These are phyloP conservation scores for Linnemannia zychae DNA, from an alignment of 192 early-diverging fungal species.

Conservation along the genomic window DNA sequence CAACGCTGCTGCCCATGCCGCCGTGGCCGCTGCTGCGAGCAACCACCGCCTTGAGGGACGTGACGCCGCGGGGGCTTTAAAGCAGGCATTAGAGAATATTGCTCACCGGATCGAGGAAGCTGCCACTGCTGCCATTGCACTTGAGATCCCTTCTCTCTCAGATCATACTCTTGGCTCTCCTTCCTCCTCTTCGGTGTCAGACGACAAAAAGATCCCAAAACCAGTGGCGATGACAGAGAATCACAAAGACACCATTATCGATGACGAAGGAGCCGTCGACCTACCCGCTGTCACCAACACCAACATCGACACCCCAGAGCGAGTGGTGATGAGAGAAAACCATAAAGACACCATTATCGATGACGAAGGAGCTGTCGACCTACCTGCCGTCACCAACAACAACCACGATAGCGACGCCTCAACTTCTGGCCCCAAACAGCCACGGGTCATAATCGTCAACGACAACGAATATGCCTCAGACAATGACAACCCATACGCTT, in stretches of 20 bases:
- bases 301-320: not conserved
- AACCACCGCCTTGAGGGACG: not conserved
- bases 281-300: not conserved
- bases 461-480: not conserved
- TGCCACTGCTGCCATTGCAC: not conserved
- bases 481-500: not conserved
- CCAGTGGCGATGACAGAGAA: not conserved
- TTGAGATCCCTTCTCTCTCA: not conserved
- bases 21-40: not conserved
- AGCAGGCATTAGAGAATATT: not conserved
- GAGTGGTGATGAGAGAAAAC: too few species aligned
- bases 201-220: not conserved
- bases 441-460: conserved; percentile 1
- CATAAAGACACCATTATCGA: not conserved
- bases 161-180: not conserved
- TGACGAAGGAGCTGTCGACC: conserved; percentile 3
- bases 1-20: not conserved
- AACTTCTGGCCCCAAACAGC: not conserved
- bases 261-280: conserved; percentile 5
- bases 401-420: not conserved
- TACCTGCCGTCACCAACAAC: not conserved
- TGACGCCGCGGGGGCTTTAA: not conserved
- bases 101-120: not conserved
- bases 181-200: not conserved
- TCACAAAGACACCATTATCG: not conserved